Evolutionary conservation across 768 basidiomycete genomes (phyloP).

Genomic region (Rhizopogon vulgaris): DNA sequence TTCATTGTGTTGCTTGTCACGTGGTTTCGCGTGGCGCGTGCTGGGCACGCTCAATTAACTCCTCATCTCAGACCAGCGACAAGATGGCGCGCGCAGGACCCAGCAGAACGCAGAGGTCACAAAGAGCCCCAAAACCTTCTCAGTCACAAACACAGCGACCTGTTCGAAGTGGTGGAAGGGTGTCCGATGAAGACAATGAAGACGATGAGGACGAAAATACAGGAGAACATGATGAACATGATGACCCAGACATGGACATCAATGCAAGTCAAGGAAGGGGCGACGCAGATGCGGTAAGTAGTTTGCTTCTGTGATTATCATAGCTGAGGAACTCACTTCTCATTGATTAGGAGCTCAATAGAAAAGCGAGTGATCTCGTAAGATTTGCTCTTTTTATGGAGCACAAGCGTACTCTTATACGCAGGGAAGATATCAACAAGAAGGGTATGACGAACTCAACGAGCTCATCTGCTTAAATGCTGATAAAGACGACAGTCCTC

Average conservation of each 20-base stretch:
- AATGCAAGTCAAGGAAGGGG: constrained; percentile 25
- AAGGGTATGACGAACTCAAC: constrained; percentile 44
- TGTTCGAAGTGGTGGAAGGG: constrained; percentile 18
- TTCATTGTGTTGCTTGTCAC: too few species aligned
- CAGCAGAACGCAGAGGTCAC: constrained; percentile 30
- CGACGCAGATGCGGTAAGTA: constrained; percentile 15
- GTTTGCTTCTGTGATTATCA: background rate
- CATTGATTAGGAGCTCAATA: constrained; percentile 48
- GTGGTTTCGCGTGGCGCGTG: background rate
- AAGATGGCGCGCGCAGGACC: constrained; percentile 29
- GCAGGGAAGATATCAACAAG: constrained; percentile 82
- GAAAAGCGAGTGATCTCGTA: constrained; percentile 66
- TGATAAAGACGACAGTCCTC: constrained; percentile 34
- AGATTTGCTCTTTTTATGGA: constrained; percentile 81
- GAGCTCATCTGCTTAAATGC: background rate
- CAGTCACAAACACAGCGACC: constrained; percentile 36
- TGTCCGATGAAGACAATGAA: constrained; percentile 26
- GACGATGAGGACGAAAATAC: constrained; percentile 31
- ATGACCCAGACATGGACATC: constrained; percentile 25
- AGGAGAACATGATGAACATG: constrained; percentile 12
- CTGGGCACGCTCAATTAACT: constrained; percentile 2
- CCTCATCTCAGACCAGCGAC: background rate
- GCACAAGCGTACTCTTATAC: constrained; percentile 57
- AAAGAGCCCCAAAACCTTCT: constrained; percentile 30
- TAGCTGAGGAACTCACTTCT: background rate